Base-by-base conservation (phyloP, 2,329 filamentous ascomycete genomes). In the Ascochyta fabae region DNA sequence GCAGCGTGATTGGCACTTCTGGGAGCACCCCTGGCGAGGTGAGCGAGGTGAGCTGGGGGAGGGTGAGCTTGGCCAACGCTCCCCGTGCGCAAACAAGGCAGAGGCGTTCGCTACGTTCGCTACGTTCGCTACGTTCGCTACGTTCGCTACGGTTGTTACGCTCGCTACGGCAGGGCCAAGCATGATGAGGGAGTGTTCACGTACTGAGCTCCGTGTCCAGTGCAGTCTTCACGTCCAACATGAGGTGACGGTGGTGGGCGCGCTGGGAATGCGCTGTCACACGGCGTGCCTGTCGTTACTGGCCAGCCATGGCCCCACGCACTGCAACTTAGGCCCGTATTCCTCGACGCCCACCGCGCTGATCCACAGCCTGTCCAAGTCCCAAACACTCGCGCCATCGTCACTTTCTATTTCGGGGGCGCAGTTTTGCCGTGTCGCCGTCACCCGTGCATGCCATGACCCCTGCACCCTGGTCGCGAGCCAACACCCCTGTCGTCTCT, bases 341-440 rank as follows among this genome's bases (percentile, higher is more conserved):
- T 54, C 40, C 45, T 56, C 53, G 49, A 62, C 59, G 48, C 46
- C 43, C 36, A 56, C 45, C 50, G 46, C 36, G 67, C 65, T 56
- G 65, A 67, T 66, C 63, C 39, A 51, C 56, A 55, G 59, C 59
- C 58, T 46, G 51, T 58, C 58, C 60, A 58, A 56, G 62, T 68
- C 61, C 67, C 56, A 64, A 62, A 67, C 62, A 65, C 56, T 60
- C 58, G 59, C 67, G 54, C 62, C 53, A 62, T 56, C 49, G 58
- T 63, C 56, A 55, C 27, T 55, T 65, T 57, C 69, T 73, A 73
- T 72, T 72, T 62, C 63, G 51, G 61, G 64, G 59, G 9, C 42
- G 50, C 54, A 52, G 55, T 59, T 60, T 57, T 65, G 61, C 66
- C 64, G 66, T 64, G 38, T 48, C 53, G 59, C 60, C 64, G 66